Evolutionary conservation across 1,139 yeast genomes (phyloP).

Genomic region (Schwanniomyces etchellsii): DNA sequence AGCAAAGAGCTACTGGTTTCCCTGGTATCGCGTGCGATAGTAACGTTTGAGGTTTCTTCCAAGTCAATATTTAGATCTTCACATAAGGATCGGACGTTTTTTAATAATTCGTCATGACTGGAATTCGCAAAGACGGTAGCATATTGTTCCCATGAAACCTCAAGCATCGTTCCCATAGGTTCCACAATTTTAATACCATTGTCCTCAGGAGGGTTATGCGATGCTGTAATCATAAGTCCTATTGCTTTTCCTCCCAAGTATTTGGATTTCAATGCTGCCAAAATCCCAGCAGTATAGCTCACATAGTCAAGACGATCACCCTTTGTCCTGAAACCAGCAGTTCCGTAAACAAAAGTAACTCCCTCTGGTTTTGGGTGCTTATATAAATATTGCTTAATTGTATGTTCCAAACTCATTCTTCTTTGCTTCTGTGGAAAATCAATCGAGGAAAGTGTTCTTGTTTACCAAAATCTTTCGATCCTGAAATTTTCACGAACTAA

Average conservation of each 20-base stretch:
- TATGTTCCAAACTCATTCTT: conserved; percentile 9
- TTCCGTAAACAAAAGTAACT: conserved; percentile 65
- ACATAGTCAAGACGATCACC: conserved; percentile 74
- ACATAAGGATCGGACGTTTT: conserved; percentile 21
- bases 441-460: conserved; percentile 2
- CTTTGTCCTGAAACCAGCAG: conserved; percentile 91
- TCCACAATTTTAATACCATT: conserved; percentile 96
- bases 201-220: conserved; percentile 92
- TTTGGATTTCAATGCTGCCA: conserved; percentile 79
- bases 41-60: conserved; percentile 29
- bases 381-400: conserved; percentile 6
- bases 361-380: conserved; percentile 43
- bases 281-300: conserved; percentile 75
- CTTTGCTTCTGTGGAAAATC: conserved; percentile 7
- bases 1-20: conserved; percentile 70
- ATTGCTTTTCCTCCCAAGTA: conserved; percentile 62
- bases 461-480: too few species aligned
- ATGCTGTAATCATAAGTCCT: conserved; percentile 95
- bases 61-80: conserved; percentile 35
- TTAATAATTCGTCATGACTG: conserved; percentile 29
- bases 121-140: conserved; percentile 83
- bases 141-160: conserved; percentile 73
- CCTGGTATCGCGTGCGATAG: conserved; percentile 70
- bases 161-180: conserved; percentile 91
- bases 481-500: too few species aligned